A percentile compares a stretch with the other conserved stretches of the same genome.
Conservation (phyloP, 768 basidiomycete genomes). For the Leccinellum rugosiceps region DNA sequence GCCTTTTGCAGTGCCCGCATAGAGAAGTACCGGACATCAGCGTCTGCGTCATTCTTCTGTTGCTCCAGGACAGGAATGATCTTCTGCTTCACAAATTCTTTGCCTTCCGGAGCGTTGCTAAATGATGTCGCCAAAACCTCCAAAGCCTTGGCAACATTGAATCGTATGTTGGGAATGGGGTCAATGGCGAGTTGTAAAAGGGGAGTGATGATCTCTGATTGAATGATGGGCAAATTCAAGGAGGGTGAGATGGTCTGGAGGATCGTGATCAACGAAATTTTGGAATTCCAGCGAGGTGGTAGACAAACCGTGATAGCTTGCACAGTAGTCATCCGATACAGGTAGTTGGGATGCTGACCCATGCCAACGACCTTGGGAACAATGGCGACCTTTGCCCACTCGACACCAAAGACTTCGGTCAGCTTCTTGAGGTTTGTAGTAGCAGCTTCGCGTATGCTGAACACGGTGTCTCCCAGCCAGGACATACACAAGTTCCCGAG, state of each 20-base stretch:
- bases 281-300: not conserved
- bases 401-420: slow-evolving; percentile 97
- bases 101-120: slow-evolving; percentile 62
- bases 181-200: slow-evolving; percentile 81
- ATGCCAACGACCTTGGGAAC: slow-evolving; percentile 97
- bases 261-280: slow-evolving; percentile 6
- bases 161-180: slow-evolving; percentile 97
- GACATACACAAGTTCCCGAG: slow-evolving; percentile 97
- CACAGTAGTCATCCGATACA: slow-evolving; percentile 98
- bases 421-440: slow-evolving; percentile 95
- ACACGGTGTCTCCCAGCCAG: slow-evolving; percentile 98
- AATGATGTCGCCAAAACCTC: slow-evolving; percentile 82
- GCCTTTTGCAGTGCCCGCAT: slow-evolving; percentile 70
- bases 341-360: slow-evolving; percentile 95
- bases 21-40: slow-evolving; percentile 96
- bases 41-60: slow-evolving; percentile 84
- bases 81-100: slow-evolving; percentile 66
- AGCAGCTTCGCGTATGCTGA: slow-evolving; percentile 97
- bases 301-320: slow-evolving; percentile 90
- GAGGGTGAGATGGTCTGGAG: slow-evolving; percentile 93
- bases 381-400: slow-evolving; percentile 92
- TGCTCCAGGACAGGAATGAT: slow-evolving; percentile 83
- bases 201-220: slow-evolving; percentile 78
- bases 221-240: slow-evolving; percentile 78
- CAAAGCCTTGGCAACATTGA: slow-evolving; percentile 95